Evolutionary conservation across 164 flowering plant genomes (phyloP), one percentile per base, ranked within the genome.

Genomic region (Saururus chinensis): DNA sequence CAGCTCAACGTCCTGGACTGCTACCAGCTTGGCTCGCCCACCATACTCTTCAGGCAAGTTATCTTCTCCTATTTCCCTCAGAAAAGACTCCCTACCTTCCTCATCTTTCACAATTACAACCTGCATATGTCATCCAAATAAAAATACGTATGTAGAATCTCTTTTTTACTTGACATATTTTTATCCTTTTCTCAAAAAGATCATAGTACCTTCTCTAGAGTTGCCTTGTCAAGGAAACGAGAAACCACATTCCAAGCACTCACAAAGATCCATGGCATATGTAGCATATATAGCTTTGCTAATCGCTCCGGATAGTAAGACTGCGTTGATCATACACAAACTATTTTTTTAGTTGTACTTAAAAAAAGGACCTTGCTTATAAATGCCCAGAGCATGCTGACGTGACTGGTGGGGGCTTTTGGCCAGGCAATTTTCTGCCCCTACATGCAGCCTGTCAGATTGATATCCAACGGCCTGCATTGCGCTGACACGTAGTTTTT

Each of bases 271-370:
- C 86, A 24, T 30, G 96, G 93, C 97, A 88, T 88, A 21, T 75
- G 61, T 54, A 91, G 59, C 41, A 91, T 57, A 68, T 60, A 91
- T 42, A 68, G 67, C 66, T 76, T 86, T 37, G 86, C 87, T 51
- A 91, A 67, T 20, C 96, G 88, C 74, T 88, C 97, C 0, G 97
- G 96, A 70, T 86, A 91, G 69, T 91, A 91, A 24, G 87, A 75
- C 97, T 91, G 81, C 68, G 60, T 41, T 19, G 53, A 2, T 12
- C 17, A 45, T 45, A 45, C 37, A 30, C 37, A 30, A 30, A 30
- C 37, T 30, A 30, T 30, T 30, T 30, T 30, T 6, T 6, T 2
- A 30, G 37, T 30, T 30, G 6, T 30, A 30, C 37, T 30, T 30
- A 30, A 2, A 30, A 6, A 30, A 30, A 30, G n/a, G n/a, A n/a